Evolutionary conservation across 73 alveolate species (phyloP), one percentile per base, ranked within the genome.

Genomic region (Tetrahymena thermophila): DNA sequence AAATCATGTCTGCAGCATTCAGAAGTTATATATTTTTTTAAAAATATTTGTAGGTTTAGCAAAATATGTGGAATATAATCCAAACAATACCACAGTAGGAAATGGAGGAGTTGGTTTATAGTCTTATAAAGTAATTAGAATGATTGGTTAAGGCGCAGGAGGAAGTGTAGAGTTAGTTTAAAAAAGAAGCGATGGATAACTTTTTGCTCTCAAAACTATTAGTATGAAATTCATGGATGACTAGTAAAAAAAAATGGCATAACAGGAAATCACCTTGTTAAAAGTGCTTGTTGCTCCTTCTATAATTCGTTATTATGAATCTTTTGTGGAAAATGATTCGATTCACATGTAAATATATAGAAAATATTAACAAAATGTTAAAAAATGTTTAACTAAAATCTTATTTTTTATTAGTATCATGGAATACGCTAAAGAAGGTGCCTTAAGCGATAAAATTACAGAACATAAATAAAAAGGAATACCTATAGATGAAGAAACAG

Each of bases 361-460:
- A 50, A 50, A 10, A 50, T 43, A 43, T 14, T 14, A 43, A 3
- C 57, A 43, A 43, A 3, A 14, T 43, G 23, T 10, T 43, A 19
- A 11, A 1, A 50, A 19, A 50, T 50, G 2, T 14, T 14, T 3
- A 43, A 43, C 9, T 43, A 10, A 4, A 14, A 43, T 43, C 57
- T 43, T 10, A n/a, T n/a, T 43, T 43, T 43, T 16, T 43, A 14
- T 50, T 71, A 71, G 89, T 94, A 95, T 98, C 42, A 96, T 98
- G 99, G 99, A 99, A 97, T 98, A 95, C 85, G 99, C 99, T 23
- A 99, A 99, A 93, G 99, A 98, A 28, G 99, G 99, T 0, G 94
- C 97, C 83, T 94, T 99, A 93, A 95, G 97, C 58, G 98, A 98
- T 85, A 96, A 98, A 96, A 97, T 99, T 34, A 93, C 96, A 84